A percentile compares a stretch with the other conserved stretches of the same genome.
Conservation (phyloP, 2,329 filamentous ascomycete species). For the Monosporascus sp. region DNA sequence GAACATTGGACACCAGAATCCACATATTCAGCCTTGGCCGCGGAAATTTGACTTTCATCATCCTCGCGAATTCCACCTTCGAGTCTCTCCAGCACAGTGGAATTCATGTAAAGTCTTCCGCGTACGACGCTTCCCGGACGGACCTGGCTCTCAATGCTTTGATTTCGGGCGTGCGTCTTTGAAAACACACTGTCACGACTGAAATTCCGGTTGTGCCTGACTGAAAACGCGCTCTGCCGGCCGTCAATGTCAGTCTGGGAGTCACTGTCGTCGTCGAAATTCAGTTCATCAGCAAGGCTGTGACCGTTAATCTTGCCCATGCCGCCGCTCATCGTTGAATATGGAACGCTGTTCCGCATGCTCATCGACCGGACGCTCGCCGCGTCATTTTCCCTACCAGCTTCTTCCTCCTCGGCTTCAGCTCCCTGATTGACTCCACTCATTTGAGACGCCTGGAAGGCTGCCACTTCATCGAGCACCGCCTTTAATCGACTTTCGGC, state of each 20-base stretch:
- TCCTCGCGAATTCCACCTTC: constrained; percentile 48
- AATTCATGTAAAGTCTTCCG: constrained; percentile 48
- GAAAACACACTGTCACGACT: constrained; percentile 53
- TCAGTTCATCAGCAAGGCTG: constrained; percentile 86
- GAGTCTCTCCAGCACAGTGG: constrained; percentile 49
- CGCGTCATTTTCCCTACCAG: constrained; percentile 61
- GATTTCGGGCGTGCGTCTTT: constrained; percentile 46
- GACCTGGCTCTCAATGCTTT: constrained; percentile 54
- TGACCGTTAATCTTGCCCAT: constrained; percentile 57
- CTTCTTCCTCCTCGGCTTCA: constrained; percentile 58
- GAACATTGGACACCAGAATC: constrained; percentile 65
- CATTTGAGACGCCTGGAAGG: constrained; percentile 54
- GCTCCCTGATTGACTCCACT: constrained; percentile 31
- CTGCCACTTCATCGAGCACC: constrained; percentile 80
- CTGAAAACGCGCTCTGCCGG: constrained; percentile 56
- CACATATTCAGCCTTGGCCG: constrained; percentile 52
- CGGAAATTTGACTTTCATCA: constrained; percentile 34
- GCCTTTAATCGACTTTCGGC: constrained; percentile 80
- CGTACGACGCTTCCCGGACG: constrained; percentile 50
- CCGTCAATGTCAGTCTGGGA: constrained; percentile 68
- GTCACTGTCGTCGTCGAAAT: constrained; percentile 75
- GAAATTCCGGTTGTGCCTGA: constrained; percentile 45
- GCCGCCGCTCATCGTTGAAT: constrained; percentile 60
- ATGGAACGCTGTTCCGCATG: constrained; percentile 66
- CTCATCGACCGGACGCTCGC: constrained; percentile 71